Evolutionary conservation across 495 filamentous ascomycete genomes (phyloP).

Genomic region (Usnea hakonensis): DNA sequence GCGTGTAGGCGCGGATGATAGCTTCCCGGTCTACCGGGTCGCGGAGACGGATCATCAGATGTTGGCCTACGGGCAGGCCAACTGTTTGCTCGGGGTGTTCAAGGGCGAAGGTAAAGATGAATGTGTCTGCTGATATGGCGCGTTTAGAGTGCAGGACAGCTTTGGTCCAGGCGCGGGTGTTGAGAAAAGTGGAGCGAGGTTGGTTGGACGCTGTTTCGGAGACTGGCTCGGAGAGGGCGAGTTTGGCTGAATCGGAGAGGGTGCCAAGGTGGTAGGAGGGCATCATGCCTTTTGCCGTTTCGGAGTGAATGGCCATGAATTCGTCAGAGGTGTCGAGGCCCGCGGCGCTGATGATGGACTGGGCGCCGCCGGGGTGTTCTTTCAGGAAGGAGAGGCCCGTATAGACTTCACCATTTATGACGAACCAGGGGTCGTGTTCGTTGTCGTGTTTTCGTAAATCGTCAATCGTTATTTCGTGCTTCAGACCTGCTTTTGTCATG

Average conservation of each 20-base stretch:
- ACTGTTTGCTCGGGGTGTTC: slow-evolving; percentile 63
- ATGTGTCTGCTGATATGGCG: slow-evolving; percentile 69
- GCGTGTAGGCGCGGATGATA: slow-evolving; percentile 85
- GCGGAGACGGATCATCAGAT: slow-evolving; percentile 76
- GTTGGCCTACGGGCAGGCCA: slow-evolving; percentile 81
- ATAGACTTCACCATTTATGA: slow-evolving; percentile 88
- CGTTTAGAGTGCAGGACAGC: slow-evolving; percentile 58
- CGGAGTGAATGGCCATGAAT: slow-evolving; percentile 89
- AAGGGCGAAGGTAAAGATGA: slow-evolving; percentile 74
- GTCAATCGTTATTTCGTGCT: slow-evolving; percentile 55
- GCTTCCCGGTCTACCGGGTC: slow-evolving; percentile 60
- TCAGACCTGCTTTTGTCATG: slow-evolving; percentile 69
- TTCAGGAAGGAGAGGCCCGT: slow-evolving; percentile 78
- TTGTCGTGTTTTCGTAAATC: slow-evolving; percentile 65
- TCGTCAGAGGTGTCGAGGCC: slow-evolving; percentile 86
- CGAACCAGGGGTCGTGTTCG: slow-evolving; percentile 74
- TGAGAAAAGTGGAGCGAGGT: slow-evolving; percentile 57
- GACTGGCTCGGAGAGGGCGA: slow-evolving; percentile 39
- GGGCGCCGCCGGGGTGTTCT: slow-evolving; percentile 82
- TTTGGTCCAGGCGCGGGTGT: slow-evolving; percentile 62
- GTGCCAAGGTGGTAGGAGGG: slow-evolving; percentile 78
- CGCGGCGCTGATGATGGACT: slow-evolving; percentile 78
- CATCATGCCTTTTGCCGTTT: slow-evolving; percentile 93
- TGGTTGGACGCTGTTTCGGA: slow-evolving; percentile 25
- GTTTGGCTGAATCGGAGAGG: slow-evolving; percentile 51